phyloP scores from a whole-genome alignment of 2,329 filamentous ascomycete species.

The Didymella exigua region DNA sequence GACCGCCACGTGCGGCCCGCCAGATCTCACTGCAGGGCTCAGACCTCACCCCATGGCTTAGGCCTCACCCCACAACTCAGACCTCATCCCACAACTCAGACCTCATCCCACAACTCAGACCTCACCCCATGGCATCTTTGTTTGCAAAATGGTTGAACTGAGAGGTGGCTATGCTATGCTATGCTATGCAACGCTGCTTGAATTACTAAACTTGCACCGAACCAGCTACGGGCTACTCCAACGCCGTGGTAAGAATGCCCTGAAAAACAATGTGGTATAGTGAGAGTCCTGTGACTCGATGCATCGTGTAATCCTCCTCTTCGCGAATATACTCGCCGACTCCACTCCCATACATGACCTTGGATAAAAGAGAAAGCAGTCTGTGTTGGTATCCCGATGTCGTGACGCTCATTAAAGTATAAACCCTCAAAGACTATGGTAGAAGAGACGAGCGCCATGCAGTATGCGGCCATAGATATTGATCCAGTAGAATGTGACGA shows the following conservation, averaged over 20 bases:
- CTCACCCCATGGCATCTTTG: too few relatives aligned
- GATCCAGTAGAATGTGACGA: slow-evolving; percentile 36
- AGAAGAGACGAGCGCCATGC: slow-evolving; percentile 47
- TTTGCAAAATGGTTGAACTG: neutral
- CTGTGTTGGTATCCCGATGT: slow-evolving; percentile 47
- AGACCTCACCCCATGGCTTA: too few relatives aligned
- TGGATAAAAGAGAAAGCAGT: slow-evolving; percentile 38
- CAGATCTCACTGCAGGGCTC: neutral
- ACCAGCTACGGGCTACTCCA: slow-evolving; percentile 20
- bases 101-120: too few relatives aligned
- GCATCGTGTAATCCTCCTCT: slow-evolving; percentile 21
- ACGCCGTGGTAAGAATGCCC: slow-evolving; percentile 28
- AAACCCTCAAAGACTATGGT: slow-evolving; percentile 39
- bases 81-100: too few relatives aligned
- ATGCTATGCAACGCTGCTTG: slow-evolving; percentile 14
- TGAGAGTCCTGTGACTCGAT: slow-evolving; percentile 18
- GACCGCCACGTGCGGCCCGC: slow-evolving; percentile 1
- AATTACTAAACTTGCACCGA: slow-evolving; percentile 21
- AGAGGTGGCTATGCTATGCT: slow-evolving; percentile 16
- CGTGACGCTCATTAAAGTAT: slow-evolving; percentile 50
- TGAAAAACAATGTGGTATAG: slow-evolving; percentile 41
- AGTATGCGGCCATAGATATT: slow-evolving; percentile 49
- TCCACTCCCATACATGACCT: slow-evolving; percentile 39
- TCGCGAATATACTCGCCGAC: slow-evolving; percentile 26
- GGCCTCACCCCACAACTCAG: too few relatives aligned